Evolutionary conservation across 306 rosid species (phyloP).

Genomic region (Datisca glomerata): DNA sequence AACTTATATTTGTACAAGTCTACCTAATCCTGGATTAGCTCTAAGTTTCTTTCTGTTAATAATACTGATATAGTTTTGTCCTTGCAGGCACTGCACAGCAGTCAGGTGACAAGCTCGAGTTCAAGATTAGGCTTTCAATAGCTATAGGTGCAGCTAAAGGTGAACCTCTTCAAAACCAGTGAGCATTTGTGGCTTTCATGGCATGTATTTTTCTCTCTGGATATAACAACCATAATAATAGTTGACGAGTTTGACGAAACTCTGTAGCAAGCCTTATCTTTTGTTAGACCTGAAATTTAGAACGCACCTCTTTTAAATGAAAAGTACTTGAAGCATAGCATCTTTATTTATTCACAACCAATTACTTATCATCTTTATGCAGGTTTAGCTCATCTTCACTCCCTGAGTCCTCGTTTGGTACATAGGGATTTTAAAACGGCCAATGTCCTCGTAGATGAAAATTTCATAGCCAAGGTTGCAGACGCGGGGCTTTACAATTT

Average conservation of each 20-base stretch:
- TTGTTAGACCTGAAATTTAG: too few relatives aligned
- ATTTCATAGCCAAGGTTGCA: conserved; percentile 77
- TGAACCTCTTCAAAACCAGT: conserved; percentile 98
- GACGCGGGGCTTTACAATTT: conserved; percentile 77
- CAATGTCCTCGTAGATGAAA: conserved; percentile 85
- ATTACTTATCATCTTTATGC: conserved; percentile 18
- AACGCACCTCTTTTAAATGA: too few relatives aligned
- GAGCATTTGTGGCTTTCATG: conserved; percentile 99
- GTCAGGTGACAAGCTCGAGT: conserved; percentile 64
- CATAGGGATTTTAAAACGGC: conserved; percentile 82
- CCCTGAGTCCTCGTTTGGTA: conserved; percentile 71
- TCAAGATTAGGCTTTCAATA: conserved; percentile 76
- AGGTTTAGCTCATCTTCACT: conserved; percentile 85
- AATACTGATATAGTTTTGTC: too few relatives aligned
- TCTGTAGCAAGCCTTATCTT: too few relatives aligned
- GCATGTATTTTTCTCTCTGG: conserved; percentile 71
- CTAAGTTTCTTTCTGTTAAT: too few relatives aligned
- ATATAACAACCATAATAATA: conserved; percentile 26
- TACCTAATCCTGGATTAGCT: too few relatives aligned
- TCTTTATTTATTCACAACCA: too few relatives aligned
- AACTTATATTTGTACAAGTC: too few relatives aligned
- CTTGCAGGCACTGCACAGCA: conserved; percentile 49
- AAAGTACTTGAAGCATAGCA: too few relatives aligned
- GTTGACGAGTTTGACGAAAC: too few relatives aligned
- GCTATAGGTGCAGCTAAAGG: conserved; percentile 99